A percentile compares a stretch with the other conserved stretches of the same genome.
Conservation (phyloP, 495 filamentous ascomycete genomes). For the Penicillium fimorum region DNA sequence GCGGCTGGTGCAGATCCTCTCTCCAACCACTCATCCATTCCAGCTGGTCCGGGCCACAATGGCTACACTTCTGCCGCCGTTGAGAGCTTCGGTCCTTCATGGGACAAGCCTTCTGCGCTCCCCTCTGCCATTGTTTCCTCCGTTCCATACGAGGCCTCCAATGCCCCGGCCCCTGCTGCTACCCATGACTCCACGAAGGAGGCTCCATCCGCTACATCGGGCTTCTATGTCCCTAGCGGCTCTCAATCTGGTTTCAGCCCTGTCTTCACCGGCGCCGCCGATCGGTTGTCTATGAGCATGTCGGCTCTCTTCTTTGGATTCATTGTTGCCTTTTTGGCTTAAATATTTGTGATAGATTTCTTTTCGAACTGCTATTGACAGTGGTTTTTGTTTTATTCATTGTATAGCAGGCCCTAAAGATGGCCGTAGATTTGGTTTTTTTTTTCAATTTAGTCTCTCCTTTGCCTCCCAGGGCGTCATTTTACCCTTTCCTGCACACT, state of each 20-base stretch:
- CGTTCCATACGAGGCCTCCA: constrained; percentile 13
- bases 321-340: constrained; percentile 23
- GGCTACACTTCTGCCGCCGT: not conserved
- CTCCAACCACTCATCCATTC: not conserved
- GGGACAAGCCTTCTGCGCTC: not conserved
- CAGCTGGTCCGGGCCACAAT: not conserved
- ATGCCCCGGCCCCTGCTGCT: constrained; percentile 15
- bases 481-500: not conserved
- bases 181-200: constrained; percentile 7
- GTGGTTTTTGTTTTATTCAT: constrained; percentile 3
- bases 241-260: constrained; percentile 22
- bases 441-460: not conserved
- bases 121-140: constrained; percentile 3
- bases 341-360: not conserved
- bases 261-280: constrained; percentile 33
- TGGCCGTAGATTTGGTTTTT: not conserved
- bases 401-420: constrained; percentile 16
- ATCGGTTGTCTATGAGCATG: constrained; percentile 24
- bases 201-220: not conserved
- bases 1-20: not conserved
- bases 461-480: not conserved
- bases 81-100: constrained; percentile 3
- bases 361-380: not conserved
- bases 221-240: constrained; percentile 4
- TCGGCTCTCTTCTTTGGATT: constrained; percentile 20